Conservation (phyloP, 179 eudicot genomes). For the Beta lomatogona region DNA sequence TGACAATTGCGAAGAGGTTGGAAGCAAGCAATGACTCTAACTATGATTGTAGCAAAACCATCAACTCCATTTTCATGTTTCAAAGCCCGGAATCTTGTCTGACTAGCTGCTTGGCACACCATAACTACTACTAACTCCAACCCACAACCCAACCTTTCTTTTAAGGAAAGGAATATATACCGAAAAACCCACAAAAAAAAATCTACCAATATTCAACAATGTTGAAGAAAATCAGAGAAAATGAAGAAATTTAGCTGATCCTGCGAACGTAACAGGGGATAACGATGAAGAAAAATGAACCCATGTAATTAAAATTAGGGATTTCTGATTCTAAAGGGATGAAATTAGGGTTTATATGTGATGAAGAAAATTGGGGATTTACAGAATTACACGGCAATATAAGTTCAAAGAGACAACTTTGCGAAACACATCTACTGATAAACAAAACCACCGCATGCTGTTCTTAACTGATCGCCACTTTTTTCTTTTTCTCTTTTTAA, state of each 20-base stretch:
- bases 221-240: too few relatives aligned
- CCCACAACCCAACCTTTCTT: neutral
- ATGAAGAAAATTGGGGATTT: conserved; percentile 18
- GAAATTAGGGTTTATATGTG: neutral
- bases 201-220: too few relatives aligned
- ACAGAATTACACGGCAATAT: conserved; percentile 90
- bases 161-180: neutral
- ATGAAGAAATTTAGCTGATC: conserved; percentile 36
- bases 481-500: neutral
- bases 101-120: conserved; percentile 98
- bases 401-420: conserved; percentile 66
- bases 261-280: conserved; percentile 39
- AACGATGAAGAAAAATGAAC: conserved; percentile 41
- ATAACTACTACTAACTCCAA: conserved; percentile 69
- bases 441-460: conserved; percentile 58
- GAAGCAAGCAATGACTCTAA: conserved; percentile 96
- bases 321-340: neutral
- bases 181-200: neutral
- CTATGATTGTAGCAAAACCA: conserved; percentile 82
- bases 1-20: conserved; percentile 96
- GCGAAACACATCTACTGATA: conserved; percentile 77
- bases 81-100: conserved; percentile 95
- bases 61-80: conserved; percentile 89
- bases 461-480: conserved; percentile 27
- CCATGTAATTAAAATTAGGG: conserved; percentile 29